These are phyloP conservation scores for Gracilaria domingensis DNA, from an alignment of 23 red algal genomes.

Conservation along the genomic window DNA sequence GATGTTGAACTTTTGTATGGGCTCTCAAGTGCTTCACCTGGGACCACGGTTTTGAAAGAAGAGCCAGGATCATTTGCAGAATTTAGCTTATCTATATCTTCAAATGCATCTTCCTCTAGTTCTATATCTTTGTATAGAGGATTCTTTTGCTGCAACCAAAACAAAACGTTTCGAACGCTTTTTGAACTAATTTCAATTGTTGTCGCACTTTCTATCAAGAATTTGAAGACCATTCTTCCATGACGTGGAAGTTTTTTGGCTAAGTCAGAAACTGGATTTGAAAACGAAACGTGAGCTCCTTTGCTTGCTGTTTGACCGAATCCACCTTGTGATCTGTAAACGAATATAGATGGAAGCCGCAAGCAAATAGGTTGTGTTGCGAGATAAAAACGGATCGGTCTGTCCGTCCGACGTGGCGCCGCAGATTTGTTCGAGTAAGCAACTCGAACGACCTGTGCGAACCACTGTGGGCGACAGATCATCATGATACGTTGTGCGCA, in stretches of 20 bases:
- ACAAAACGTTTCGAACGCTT: not conserved
- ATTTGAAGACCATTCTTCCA: not conserved
- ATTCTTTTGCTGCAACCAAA: not conserved
- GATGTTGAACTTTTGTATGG: too few species aligned
- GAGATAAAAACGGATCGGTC: too few species aligned
- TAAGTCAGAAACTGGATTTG: not conserved
- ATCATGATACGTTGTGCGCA: too few species aligned
- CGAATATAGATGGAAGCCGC: not conserved
- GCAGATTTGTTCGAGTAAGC: too few species aligned
- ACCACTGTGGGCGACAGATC: too few species aligned
- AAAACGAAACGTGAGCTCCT: not conserved
- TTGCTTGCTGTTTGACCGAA: not conserved
- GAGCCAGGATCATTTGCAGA: too few species aligned
- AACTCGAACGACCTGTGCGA: too few species aligned
- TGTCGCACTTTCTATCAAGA: not conserved
- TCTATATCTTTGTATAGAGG: not conserved
- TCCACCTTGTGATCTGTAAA: not conserved
- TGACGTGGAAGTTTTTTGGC: not conserved
- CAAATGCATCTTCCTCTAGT: not conserved
- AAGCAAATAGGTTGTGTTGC: too few species aligned
- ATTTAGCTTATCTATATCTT: not conserved
- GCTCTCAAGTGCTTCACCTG: too few species aligned
- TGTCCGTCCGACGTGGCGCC: too few species aligned
- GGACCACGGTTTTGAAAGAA: too few species aligned
- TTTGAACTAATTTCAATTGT: not conserved